These are phyloP conservation scores for Rhizopogon sp. DNA, from an alignment of 768 basidiomycete genomes.

Conservation along the genomic window DNA sequence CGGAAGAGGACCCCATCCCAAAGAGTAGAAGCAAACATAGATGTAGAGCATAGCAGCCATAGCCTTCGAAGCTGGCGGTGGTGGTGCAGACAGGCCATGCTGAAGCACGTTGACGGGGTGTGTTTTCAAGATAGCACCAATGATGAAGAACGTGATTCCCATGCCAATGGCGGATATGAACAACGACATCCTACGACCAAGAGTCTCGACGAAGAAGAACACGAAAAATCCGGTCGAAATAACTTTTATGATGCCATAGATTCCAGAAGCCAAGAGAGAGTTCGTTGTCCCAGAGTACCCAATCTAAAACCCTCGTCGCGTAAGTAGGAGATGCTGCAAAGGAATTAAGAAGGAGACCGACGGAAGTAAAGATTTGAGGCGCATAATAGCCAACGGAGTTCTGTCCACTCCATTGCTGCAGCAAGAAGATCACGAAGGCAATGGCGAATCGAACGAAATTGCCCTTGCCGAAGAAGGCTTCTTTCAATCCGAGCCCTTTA, in stretches of 20 bases:
- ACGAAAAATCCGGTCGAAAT: constrained; percentile 63
- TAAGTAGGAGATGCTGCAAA: background rate
- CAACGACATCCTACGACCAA: constrained; percentile 67
- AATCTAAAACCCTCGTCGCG: constrained; percentile 35
- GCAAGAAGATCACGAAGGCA: constrained; percentile 71
- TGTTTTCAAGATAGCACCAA: constrained; percentile 79
- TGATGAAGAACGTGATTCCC: constrained; percentile 77
- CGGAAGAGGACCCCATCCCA: constrained; percentile 78
- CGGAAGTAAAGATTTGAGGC: constrained; percentile 67
- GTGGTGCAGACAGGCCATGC: constrained; percentile 32
- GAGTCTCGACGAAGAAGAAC: constrained; percentile 58
- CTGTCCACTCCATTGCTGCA: constrained; percentile 84
- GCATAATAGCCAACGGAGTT: constrained; percentile 79
- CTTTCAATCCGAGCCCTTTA: constrained; percentile 56
- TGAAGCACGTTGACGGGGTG: constrained; percentile 47
- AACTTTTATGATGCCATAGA: constrained; percentile 66
- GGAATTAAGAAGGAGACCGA: constrained; percentile 23
- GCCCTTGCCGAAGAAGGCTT: constrained; percentile 78
- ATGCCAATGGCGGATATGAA: constrained; percentile 75
- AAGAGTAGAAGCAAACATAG: constrained; percentile 83
- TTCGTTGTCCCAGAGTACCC: constrained; percentile 56
- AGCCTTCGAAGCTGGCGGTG: constrained; percentile 53
- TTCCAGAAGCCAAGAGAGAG: constrained; percentile 67
- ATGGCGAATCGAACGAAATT: constrained; percentile 83
- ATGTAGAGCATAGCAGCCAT: constrained; percentile 89